A percentile compares a stretch with the other conserved stretches of the same genome.
These are phyloP conservation scores for Daldinia bambusicola DNA, from an alignment of 495 filamentous ascomycete genomes.

Conservation along the genomic window DNA sequence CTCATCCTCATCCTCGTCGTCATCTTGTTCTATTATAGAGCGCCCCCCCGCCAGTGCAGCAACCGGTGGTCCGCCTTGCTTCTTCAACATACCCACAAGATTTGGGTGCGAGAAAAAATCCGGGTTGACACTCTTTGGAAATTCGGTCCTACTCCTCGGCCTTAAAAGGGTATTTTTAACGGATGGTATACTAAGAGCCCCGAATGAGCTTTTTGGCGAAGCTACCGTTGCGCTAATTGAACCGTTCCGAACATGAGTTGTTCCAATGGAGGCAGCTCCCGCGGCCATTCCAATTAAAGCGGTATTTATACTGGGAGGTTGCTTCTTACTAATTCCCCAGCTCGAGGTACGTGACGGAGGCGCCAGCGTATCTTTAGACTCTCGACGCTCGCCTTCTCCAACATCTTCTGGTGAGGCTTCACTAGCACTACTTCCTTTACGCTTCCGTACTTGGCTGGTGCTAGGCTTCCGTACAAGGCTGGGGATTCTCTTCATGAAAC, in stretches of 20 bases:
- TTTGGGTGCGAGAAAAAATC: conserved; percentile 43
- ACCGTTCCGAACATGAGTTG: conserved; percentile 62
- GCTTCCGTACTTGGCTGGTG: conserved; percentile 57
- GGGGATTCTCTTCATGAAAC: conserved; percentile 57
- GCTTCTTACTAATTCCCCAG: conserved; percentile 63
- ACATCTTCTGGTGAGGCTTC: conserved; percentile 51
- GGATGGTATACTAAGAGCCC: conserved; percentile 51
- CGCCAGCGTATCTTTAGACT: conserved; percentile 64
- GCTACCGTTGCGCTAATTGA: conserved; percentile 66
- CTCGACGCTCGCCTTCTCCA: conserved; percentile 51
- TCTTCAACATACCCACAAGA: conserved; percentile 62
- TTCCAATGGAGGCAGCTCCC: conserved; percentile 70
- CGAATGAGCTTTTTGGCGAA: conserved; percentile 61
- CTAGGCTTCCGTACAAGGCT: conserved; percentile 68
- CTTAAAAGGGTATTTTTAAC: conserved; percentile 67
- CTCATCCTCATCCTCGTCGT: conserved; percentile 64
- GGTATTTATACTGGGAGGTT: conserved; percentile 71
- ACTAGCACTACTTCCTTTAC: conserved; percentile 54
- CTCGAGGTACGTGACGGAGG: conserved; percentile 65
- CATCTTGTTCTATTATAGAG: conserved; percentile 44
- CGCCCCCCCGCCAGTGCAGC: conserved; percentile 59
- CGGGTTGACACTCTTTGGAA: conserved; percentile 58
- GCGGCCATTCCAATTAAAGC: conserved; percentile 71
- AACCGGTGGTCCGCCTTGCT: conserved; percentile 69
- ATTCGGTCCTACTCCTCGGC: conserved; percentile 78